Base-by-base conservation (phyloP, 768 basidiomycete species). In the Kwoniella dendrophila region DNA sequence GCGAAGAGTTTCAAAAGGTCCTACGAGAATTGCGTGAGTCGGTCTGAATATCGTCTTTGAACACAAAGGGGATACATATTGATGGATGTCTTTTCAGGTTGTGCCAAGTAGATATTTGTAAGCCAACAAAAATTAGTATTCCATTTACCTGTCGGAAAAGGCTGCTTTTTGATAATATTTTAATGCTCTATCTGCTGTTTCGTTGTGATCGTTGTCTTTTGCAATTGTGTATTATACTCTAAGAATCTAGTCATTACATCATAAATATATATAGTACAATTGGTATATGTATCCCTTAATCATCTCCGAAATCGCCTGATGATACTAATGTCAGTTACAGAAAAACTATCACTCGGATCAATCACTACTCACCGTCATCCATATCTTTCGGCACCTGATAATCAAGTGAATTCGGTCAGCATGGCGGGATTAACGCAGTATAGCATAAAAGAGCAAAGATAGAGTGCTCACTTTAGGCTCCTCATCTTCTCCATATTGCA, bases 401-500 rank as follows among this genome's bases (percentile, higher is more conserved):
- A 69, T 67, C 41, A 45, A 66, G 59, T 33, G 14, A 44, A 3
- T 38, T 18, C 36, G 8, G 12, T 44, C 43, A 44, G 43, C n/a
- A 11, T 44, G 6, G 18, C 18, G 16, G 16, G 41, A 18, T 43
- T 43, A 8, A 18, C 36, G 36, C 8, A 8, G 8, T 38, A 38
- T 38, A 38, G 36, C 8, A 8, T 18, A 18, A 8, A 8, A 38
- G 7, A 8, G n/a, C 26, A 8, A n/a, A n/a, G 44, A 36, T 2
- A 51, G n/a, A n/a, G n/a, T n/a, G n/a, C 71, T 58, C 49, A 74
- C 91, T 82, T 89, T 92, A 16, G 95, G 94, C 75, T 99, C 95
- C 77, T 99, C 95, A 62, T 94, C 92, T 81, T 98, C 95, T 33
- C 95, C 95, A 72, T 96, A 99, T 77, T 99, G 96, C 87, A 99